Base-by-base conservation (phyloP, 2,329 filamentous ascomycete species). In the Hypocrella siamensis region DNA sequence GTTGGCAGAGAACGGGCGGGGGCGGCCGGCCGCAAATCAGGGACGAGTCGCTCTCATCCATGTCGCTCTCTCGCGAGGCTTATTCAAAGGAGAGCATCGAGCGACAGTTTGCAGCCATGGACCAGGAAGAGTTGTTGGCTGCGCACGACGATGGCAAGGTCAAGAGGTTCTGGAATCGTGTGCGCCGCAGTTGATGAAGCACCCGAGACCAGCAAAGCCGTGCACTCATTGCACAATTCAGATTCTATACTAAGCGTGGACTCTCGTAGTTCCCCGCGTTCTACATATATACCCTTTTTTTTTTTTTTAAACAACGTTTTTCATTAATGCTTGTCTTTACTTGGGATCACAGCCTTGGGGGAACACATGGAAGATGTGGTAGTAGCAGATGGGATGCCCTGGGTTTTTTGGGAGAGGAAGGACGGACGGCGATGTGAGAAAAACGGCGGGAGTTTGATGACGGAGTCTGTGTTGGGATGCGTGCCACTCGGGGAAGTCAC, bases 111-210 rank as follows among this genome's bases (percentile, higher is more conserved):
- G 59, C 62, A 2, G 63, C 64, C 15, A 57, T 73, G 25, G 69
- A 75, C 38, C 61, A 65, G 35, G 54, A 62, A 34, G 53, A 60
- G 16, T 30, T 52, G 26, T 34, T 43, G 6, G 35, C 35, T 9
- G 35, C 35, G 9, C 33, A 42, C 4, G 70, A 75, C 35, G 60
- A 57, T 31, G 62, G 66, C 4, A 60, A 71, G 3, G 64, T 78
- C 46, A 76, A 70, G 55, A 64, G 71, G 32, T 60, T 79, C 34
- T 79, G 74, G 73, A 71, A 77, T 39, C 64, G 62, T 36, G 67
- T 78, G 25, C 59, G 65, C 33, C 61, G 67, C 35, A 46, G 53
- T 25, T 57, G 36, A 41, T 25, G 21, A 22, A 7, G 21, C 12
- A 7, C 21, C 7, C 7, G 21, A 7, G 12, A 22, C 21, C 7